These are phyloP conservation scores for Pestalotiopsis sp. DNA, from an alignment of 2,329 filamentous ascomycete species.

Conservation along the genomic window DNA sequence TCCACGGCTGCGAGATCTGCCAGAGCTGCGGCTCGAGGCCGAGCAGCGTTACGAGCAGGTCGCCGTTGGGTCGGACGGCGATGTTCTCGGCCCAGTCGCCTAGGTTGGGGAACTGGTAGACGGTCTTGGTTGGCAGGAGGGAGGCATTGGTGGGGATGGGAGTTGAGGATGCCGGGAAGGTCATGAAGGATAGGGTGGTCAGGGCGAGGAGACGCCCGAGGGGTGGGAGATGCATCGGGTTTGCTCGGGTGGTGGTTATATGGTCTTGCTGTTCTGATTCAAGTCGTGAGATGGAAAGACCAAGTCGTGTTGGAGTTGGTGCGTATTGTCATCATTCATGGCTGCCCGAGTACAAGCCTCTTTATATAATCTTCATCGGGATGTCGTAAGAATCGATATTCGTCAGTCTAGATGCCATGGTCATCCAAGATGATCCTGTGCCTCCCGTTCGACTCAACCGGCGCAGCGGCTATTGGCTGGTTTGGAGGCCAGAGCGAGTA, in stretches of 20 bases:
- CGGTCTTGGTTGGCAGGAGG: slow-evolving; percentile 16
- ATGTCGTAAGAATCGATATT: background rate
- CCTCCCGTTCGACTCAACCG: background rate
- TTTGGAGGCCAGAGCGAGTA: background rate
- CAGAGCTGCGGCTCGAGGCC: slow-evolving; percentile 26
- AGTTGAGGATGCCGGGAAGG: background rate
- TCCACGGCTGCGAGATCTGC: slow-evolving; percentile 27
- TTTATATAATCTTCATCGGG: background rate
- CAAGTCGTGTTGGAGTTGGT: background rate
- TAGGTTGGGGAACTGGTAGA: slow-evolving; percentile 22
- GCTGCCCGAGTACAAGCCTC: background rate
- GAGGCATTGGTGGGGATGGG: background rate
- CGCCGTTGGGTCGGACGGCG: slow-evolving; percentile 30
- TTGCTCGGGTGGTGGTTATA: background rate
- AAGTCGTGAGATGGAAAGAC: background rate
- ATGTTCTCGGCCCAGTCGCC: slow-evolving; percentile 34
- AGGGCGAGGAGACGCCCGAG: background rate
- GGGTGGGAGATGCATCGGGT: background rate
- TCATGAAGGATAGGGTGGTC: background rate
- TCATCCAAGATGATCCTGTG: background rate
- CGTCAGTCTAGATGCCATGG: background rate
- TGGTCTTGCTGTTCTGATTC: background rate
- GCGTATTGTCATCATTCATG: background rate
- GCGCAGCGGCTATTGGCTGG: background rate
- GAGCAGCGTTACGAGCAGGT: slow-evolving; percentile 31